These are phyloP conservation scores for Phytophthora meadii DNA, from an alignment of 352 stramenopile species.

Conservation along the genomic window DNA sequence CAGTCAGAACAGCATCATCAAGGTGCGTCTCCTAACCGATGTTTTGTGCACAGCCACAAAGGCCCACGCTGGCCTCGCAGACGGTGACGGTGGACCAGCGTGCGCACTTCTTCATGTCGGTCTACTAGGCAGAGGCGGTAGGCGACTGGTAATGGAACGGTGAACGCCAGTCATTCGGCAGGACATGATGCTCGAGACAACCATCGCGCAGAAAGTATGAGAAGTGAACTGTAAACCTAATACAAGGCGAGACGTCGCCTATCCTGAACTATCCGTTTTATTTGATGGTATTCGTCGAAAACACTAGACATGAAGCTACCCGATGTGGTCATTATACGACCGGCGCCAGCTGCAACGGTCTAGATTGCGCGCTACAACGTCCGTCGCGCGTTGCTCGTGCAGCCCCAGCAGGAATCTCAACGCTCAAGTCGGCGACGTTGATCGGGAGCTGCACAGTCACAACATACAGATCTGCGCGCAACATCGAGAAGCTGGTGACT, in stretches of 20 bases:
- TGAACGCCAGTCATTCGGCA: conserved; percentile 5
- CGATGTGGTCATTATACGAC: conserved; percentile 5
- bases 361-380: conserved; percentile 28
- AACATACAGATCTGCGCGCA: conserved; percentile 55
- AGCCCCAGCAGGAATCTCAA: conserved; percentile 28
- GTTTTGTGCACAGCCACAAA: conserved; percentile 46
- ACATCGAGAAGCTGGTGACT: conserved; percentile 46
- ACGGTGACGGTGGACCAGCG: conserved; percentile 70
- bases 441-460: conserved; percentile 25
- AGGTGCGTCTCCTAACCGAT: conserved; percentile 26
- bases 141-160: background rate
- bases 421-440: background rate
- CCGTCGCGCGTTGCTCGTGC: conserved; percentile 13
- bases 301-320: background rate
- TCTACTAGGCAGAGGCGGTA: background rate
- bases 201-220: conserved; percentile 30
- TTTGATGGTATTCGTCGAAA: conserved; percentile 17
- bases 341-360: conserved; percentile 24
- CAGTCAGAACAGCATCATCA: conserved; percentile 29
- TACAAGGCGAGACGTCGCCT: conserved; percentile 9
- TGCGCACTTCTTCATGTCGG: conserved; percentile 51
- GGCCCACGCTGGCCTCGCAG: conserved; percentile 66
- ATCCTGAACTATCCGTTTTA: conserved; percentile 20
- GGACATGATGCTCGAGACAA: conserved; percentile 7
- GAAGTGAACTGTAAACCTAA: background rate